phyloP scores from a whole-genome alignment of 208 protist genomes.

The Paratrypanosoma confusum region DNA sequence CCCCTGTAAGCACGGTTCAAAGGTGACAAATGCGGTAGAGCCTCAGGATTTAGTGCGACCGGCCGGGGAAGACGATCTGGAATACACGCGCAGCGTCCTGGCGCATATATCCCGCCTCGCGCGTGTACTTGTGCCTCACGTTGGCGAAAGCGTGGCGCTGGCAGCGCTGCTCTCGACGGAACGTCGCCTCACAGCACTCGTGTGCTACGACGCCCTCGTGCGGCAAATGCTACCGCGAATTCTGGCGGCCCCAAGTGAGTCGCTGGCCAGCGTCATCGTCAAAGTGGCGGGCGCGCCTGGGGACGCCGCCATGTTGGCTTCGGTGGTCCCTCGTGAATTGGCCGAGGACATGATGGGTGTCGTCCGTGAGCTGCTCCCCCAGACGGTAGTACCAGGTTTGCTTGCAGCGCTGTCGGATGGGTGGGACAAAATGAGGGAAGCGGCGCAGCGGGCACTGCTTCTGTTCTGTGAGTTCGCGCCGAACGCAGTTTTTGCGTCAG shows the following conservation, averaged over 20 bases:
- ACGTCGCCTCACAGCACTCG: constrained; percentile 49
- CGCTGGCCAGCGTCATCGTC: constrained; percentile 3
- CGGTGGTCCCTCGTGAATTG: not conserved
- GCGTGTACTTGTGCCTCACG: constrained; percentile 31
- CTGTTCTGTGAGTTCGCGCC: constrained; percentile 31
- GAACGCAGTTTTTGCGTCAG: constrained; percentile 14
- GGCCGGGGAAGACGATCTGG: constrained; percentile 1
- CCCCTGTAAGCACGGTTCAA: not conserved
- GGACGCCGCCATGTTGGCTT: not conserved
- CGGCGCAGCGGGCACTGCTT: constrained; percentile 34
- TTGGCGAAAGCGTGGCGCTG: constrained; percentile 20
- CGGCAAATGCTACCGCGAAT: constrained; percentile 5
- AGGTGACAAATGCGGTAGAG: not conserved
- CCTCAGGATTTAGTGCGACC: too few species aligned
- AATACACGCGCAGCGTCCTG: constrained; percentile 17
- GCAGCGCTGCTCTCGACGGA: constrained; percentile 32
- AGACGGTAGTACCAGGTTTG: constrained; percentile 26
- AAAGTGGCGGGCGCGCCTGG: not conserved
- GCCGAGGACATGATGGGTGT: constrained; percentile 2
- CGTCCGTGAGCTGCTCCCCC: constrained; percentile 12
- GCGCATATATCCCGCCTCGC: constrained; percentile 28
- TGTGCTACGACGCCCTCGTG: constrained; percentile 29
- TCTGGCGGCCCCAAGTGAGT: not conserved
- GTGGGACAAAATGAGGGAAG: constrained; percentile 46
- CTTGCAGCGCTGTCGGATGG: constrained; percentile 56